phyloP scores from a whole-genome alignment of 2,329 filamentous ascomycete genomes.

The Calonectria honghensis region DNA sequence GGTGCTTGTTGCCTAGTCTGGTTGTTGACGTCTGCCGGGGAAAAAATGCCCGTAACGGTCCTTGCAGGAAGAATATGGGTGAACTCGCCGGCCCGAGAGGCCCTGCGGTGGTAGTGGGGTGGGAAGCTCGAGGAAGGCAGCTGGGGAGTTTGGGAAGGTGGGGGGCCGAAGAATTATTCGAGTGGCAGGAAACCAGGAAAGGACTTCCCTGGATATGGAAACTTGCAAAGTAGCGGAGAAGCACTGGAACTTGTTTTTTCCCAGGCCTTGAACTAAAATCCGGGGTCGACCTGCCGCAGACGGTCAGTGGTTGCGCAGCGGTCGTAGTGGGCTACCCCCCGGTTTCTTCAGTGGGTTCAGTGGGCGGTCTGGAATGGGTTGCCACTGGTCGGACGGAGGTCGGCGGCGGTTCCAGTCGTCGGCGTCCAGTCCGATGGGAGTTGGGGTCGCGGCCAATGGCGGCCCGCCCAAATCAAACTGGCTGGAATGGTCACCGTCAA shows the following conservation, averaged over 20 bases:
- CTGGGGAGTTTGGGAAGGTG: not conserved
- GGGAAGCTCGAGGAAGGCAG: not conserved
- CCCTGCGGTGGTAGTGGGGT: not conserved
- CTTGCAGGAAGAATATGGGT: not conserved
- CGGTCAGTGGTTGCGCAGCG: constrained; percentile 1
- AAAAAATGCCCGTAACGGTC: not conserved
- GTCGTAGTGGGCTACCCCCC: constrained; percentile 22
- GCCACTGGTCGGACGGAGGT: constrained; percentile 27
- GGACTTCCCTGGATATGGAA: not conserved
- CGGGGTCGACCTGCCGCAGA: constrained; percentile 16
- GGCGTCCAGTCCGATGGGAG: constrained; percentile 39
- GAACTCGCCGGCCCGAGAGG: constrained; percentile 8
- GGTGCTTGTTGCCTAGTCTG: not conserved
- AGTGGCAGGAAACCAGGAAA: constrained; percentile 10
- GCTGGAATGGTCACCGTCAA: constrained; percentile 34
- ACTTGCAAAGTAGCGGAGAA: not conserved
- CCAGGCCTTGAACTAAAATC: constrained; percentile 9
- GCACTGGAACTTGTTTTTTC: constrained; percentile 1
- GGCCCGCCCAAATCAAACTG: constrained; percentile 20
- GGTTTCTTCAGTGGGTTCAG: constrained; percentile 19
- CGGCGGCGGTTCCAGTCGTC: constrained; percentile 34
- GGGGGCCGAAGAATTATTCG: not conserved
- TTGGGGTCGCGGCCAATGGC: constrained; percentile 26
- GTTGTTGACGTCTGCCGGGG: not conserved
- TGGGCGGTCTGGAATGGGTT: constrained; percentile 8